Base-by-base conservation (phyloP, 495 filamentous ascomycete species). In the Talaromyces wortmannii region DNA sequence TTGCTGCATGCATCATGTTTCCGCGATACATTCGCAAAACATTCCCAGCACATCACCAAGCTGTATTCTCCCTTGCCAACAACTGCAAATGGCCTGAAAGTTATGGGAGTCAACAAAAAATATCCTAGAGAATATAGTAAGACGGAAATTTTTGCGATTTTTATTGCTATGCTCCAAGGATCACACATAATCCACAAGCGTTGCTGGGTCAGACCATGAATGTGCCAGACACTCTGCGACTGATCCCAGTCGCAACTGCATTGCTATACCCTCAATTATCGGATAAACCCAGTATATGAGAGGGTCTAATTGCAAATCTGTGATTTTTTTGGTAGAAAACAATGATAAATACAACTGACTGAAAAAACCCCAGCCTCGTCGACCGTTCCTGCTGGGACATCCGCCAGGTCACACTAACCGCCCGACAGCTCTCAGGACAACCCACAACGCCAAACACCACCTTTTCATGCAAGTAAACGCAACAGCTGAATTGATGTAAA, bases 101-200 rank as follows among this genome's bases (percentile, higher is more conserved):
- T 10, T 2, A 40, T 8, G 36, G 36, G 5, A 40, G 2, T 10
- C 2, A 40, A 23, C 1, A 13, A 5, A 40, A 40, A 10, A 40
- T 8, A 40, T 40, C 8, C 36, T 40, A 13, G 36, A 40, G 48
- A 53, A 57, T 52, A 62, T 53, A 57, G 61, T 63, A 57, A 60
- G 60, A 59, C 23, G 2, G 58, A 61, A 61, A 57, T 51, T 47
- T 32, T 56, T 58, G 51, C 61, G 42, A 57, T 40, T 55, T 40
- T 40, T 5, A 2, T 40, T 40, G 13, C 36, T 5, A 40, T 40
- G 13, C 13, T 1, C 36, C 36, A 40, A 40, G 13, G 36, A 40
- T 40, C 36, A 40, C 36, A 13, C 8, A 5, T 40, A 13, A 13
- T 40, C 23, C 23, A 4, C 1, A 23, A 23, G 23, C 4, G 23